A percentile compares a stretch with the other conserved stretches of the same genome.
Evolutionary conservation across 1,284 basidiomycete genomes (phyloP).

Genomic region (Rhodotorula sp.): DNA sequence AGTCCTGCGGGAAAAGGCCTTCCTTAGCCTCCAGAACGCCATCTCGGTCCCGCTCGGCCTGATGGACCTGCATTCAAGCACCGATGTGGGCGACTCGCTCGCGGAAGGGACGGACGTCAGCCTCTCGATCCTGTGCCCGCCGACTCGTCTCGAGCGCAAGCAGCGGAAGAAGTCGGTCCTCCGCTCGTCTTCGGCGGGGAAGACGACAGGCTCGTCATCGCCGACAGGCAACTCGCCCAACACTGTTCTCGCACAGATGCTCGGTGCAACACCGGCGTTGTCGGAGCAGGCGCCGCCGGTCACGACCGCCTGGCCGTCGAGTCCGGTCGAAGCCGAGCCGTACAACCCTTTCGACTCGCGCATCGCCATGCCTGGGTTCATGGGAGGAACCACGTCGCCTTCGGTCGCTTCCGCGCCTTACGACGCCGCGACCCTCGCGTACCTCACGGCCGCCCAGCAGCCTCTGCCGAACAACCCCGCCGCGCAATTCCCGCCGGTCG

Average conservation of each 20-base stretch:
- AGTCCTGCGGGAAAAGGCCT: constrained; percentile 35
- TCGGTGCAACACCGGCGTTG: neutral
- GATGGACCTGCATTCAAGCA: neutral
- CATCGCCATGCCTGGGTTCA: neutral
- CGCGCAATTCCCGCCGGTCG: neutral
- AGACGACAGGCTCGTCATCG: neutral
- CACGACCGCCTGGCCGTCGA: neutral
- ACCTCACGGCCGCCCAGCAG: neutral
- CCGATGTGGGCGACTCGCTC: neutral
- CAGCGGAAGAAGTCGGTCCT: neutral
- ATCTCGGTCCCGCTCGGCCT: constrained; percentile 25
- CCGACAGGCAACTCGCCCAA: neutral
- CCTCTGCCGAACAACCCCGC: neutral
- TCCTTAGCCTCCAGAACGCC: constrained; percentile 23
- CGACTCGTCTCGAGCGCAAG: constrained; percentile 26
- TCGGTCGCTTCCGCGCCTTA: neutral
- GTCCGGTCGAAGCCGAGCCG: neutral
- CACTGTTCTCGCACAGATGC: neutral
- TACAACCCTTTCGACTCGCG: constrained; percentile 18
- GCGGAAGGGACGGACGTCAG: constrained; percentile 17
- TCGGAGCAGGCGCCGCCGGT: constrained; percentile 1
- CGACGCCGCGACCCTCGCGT: neutral
- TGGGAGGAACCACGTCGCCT: neutral
- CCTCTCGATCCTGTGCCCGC: constrained; percentile 23
- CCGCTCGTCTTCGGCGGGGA: neutral